Conservation (phyloP, 2,329 filamentous ascomycete genomes). For the Cladosporium sp. region DNA sequence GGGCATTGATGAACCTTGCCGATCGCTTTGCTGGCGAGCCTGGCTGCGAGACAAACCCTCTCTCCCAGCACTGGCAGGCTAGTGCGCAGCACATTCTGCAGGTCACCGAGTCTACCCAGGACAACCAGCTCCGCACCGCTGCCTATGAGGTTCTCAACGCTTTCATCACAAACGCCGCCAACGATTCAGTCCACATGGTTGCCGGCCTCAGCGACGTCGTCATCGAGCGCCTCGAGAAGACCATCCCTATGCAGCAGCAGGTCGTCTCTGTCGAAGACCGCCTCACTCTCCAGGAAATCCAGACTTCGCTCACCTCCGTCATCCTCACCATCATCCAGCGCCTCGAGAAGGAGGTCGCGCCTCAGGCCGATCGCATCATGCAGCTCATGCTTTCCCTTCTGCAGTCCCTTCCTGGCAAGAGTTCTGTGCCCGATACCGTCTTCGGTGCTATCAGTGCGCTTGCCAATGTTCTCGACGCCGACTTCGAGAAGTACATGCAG, state of each 20-base stretch:
- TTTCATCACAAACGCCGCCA: slow-evolving; percentile 86
- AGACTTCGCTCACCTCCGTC: slow-evolving; percentile 89
- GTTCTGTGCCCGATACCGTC: slow-evolving; percentile 87
- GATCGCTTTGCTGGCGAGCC: slow-evolving; percentile 89
- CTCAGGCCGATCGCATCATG: slow-evolving; percentile 93
- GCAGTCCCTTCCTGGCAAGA: slow-evolving; percentile 72
- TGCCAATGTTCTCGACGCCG: slow-evolving; percentile 83
- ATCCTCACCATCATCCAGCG: slow-evolving; percentile 87
- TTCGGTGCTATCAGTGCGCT: slow-evolving; percentile 92
- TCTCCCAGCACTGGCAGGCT: slow-evolving; percentile 89
- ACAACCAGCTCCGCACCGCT: slow-evolving; percentile 86
- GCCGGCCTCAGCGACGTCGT: slow-evolving; percentile 82
- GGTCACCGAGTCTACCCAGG: slow-evolving; percentile 81
- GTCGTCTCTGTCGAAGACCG: slow-evolving; percentile 96
- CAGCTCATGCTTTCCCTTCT: slow-evolving; percentile 78
- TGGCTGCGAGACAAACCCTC: slow-evolving; percentile 71
- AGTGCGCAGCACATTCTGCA: slow-evolving; percentile 81
- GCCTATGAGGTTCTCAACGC: slow-evolving; percentile 96
- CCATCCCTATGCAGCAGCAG: slow-evolving; percentile 81
- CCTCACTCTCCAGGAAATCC: slow-evolving; percentile 94
- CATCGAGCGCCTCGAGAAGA: slow-evolving; percentile 85
- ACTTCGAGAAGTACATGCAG: slow-evolving; percentile 97
- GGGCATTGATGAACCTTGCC: slow-evolving; percentile 97
- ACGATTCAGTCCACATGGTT: slow-evolving; percentile 76
- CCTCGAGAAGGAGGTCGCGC: slow-evolving; percentile 83